Base-by-base conservation (phyloP, 2,329 filamentous ascomycete genomes). In the Fusarium heterosporum region DNA sequence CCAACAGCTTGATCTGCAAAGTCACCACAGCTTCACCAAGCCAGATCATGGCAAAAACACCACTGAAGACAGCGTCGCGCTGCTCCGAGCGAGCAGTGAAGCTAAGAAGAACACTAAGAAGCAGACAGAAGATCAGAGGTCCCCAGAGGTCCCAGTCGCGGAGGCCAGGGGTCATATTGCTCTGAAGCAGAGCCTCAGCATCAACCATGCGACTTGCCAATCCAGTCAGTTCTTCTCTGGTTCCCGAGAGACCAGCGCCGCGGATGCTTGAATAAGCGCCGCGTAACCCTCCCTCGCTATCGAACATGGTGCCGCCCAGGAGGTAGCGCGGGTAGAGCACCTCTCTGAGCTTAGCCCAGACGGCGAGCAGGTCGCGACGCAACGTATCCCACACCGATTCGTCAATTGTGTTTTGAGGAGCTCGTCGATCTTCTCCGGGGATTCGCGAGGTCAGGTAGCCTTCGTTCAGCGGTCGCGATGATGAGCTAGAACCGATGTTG, bases 141-240 rank as follows among this genome's bases (percentile, higher is more conserved):
- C 96, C 96, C 96, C 96, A 99, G 50, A 99, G 86, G 84, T 99
- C 96, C 96, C 96, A 99, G 81, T 99, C 94, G 64, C 95, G 85
- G 75, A 98, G 81, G 1, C 94, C 94, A 50, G 96, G 92, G 69
- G 90, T 95, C 93, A 97, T 96, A 75, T 87, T 87, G 70, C 85
- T 88, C 76, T 87, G 84, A 38, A 89, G 80, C 69, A 90, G 76
- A 38, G 82, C 77, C 76, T 90, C 88, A n/a, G 87, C 79, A 76
- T 90, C 88, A 79, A 90, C 82, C 69, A 89, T 86, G 41, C 88
- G 80, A 42, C 85, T 86, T 8, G 87, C 87, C 49, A 90, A 77
- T 1, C 86, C 85, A 0, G 85, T 84, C 42, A 90, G 79, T 78
- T 90, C 88, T 56, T 89, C 87, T 59, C 88, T 79, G 13, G 87